Evolutionary conservation across 2,329 filamentous ascomycete species (phyloP).

Genomic region (Ramularia endophylla): DNA sequence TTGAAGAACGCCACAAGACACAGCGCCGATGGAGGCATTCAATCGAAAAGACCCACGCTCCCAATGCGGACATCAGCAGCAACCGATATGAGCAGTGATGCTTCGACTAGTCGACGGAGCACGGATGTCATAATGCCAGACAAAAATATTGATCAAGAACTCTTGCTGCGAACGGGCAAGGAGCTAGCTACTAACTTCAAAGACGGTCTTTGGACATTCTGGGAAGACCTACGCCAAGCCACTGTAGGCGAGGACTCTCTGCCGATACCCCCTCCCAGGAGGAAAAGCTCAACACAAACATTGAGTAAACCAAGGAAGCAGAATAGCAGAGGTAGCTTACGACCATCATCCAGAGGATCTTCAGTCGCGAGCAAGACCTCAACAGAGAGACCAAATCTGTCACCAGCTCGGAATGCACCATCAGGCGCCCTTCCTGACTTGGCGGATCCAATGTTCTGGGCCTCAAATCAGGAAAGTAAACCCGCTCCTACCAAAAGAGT

Average conservation of each 20-base stretch:
- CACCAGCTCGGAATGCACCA: slow-evolving; percentile 16
- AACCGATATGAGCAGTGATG: not conserved
- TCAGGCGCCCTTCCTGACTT: slow-evolving; percentile 23
- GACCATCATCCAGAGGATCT: slow-evolving; percentile 17
- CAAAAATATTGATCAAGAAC: slow-evolving; percentile 40
- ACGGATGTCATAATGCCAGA: not conserved
- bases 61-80: not conserved
- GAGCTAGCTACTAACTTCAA: slow-evolving; percentile 86
- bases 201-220: slow-evolving; percentile 85
- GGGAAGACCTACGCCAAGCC: slow-evolving; percentile 90
- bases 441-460: slow-evolving; percentile 27
- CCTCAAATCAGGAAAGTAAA: slow-evolving; percentile 17
- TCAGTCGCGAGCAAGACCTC: slow-evolving; percentile 15
- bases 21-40: slow-evolving; percentile 5
- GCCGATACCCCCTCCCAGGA: slow-evolving; percentile 39
- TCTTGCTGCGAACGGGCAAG: slow-evolving; percentile 55
- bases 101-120: not conserved
- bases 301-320: slow-evolving; percentile 19
- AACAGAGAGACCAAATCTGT: slow-evolving; percentile 14
- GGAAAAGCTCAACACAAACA: slow-evolving; percentile 24
- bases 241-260: slow-evolving; percentile 89
- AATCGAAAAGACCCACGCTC: not conserved
- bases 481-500: slow-evolving; percentile 22
- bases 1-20: slow-evolving; percentile 13
- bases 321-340: slow-evolving; percentile 24